These are phyloP conservation scores for Phytophthora pini DNA, from an alignment of 352 stramenopile species.

Conservation along the genomic window DNA sequence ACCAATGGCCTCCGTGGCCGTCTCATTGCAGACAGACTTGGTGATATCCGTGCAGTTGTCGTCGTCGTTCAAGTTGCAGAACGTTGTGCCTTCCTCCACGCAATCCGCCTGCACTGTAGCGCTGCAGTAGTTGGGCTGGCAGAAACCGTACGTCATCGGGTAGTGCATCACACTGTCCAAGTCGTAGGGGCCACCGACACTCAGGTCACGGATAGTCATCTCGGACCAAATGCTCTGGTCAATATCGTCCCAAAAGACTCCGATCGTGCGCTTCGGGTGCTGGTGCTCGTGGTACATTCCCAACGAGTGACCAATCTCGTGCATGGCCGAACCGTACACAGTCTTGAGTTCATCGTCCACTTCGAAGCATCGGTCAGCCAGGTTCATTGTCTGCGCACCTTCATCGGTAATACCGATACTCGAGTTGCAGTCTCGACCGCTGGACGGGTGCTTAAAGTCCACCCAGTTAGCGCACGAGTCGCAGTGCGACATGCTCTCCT, in stretches of 20 bases:
- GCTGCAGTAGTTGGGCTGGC: slow-evolving; percentile 64
- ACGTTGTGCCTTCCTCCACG: slow-evolving; percentile 56
- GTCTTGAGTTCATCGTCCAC: slow-evolving; percentile 77
- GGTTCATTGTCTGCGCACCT: slow-evolving; percentile 72
- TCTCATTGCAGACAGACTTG: slow-evolving; percentile 59
- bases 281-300: slow-evolving; percentile 87
- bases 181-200: slow-evolving; percentile 74
- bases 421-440: slow-evolving; percentile 78
- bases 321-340: slow-evolving; percentile 79
- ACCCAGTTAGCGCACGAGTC: slow-evolving; percentile 73
- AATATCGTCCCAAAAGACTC: slow-evolving; percentile 80
- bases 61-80: slow-evolving; percentile 82
- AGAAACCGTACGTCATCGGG: slow-evolving; percentile 78
- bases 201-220: slow-evolving; percentile 73
- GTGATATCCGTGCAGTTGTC: slow-evolving; percentile 67
- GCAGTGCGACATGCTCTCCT: slow-evolving; percentile 60
- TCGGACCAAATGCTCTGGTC: slow-evolving; percentile 77
- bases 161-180: slow-evolving; percentile 84
- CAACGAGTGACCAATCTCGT: slow-evolving; percentile 82
- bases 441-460: slow-evolving; percentile 79
- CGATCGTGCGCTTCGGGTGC: slow-evolving; percentile 70
- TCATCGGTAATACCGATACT: slow-evolving; percentile 76
- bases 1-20: slow-evolving; percentile 62
- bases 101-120: slow-evolving; percentile 51
- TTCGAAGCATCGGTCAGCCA: slow-evolving; percentile 80